phyloP scores from a whole-genome alignment of 495 filamentous ascomycete species.

The Margaritispora aquatica region DNA sequence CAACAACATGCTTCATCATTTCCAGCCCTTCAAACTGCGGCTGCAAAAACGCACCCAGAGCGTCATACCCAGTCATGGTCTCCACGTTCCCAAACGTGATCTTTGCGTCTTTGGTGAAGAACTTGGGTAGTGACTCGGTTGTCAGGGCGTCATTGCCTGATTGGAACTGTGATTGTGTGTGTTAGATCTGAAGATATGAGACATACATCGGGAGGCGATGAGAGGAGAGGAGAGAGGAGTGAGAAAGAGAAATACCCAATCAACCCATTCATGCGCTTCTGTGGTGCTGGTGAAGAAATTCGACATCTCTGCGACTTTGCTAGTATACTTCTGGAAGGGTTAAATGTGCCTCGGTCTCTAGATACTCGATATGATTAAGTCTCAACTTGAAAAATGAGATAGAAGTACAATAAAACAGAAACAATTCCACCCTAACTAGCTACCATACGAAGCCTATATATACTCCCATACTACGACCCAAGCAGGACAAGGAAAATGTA shows the following conservation, averaged over 20 bases:
- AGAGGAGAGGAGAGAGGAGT: too few species aligned
- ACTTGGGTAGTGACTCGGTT: not conserved
- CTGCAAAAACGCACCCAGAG: not conserved
- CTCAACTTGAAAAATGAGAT: too few species aligned
- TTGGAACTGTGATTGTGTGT: not conserved
- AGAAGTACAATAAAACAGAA: too few species aligned
- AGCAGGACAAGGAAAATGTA: too few species aligned
- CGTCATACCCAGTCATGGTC: slow-evolving; percentile 1
- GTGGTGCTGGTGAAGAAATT: not conserved
- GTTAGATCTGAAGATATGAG: not conserved
- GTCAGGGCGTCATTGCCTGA: not conserved
- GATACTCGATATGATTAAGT: too few species aligned
- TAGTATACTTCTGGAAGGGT: too few species aligned
- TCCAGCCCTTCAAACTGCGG: slow-evolving; percentile 14
- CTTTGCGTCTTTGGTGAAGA: not conserved
- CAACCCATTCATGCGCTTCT: not conserved
- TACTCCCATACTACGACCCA: too few species aligned
- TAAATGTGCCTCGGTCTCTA: too few species aligned
- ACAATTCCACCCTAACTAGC: too few species aligned
- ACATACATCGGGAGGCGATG: not conserved
- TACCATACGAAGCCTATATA: too few species aligned
- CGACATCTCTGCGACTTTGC: too few species aligned
- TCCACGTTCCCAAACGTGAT: not conserved
- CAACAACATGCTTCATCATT: slow-evolving; percentile 23
- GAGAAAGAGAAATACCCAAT: not conserved